Evolutionary conservation across 1,284 basidiomycete species (phyloP), one percentile per base, ranked within the genome.

Genomic region (Boletellus sp.): DNA sequence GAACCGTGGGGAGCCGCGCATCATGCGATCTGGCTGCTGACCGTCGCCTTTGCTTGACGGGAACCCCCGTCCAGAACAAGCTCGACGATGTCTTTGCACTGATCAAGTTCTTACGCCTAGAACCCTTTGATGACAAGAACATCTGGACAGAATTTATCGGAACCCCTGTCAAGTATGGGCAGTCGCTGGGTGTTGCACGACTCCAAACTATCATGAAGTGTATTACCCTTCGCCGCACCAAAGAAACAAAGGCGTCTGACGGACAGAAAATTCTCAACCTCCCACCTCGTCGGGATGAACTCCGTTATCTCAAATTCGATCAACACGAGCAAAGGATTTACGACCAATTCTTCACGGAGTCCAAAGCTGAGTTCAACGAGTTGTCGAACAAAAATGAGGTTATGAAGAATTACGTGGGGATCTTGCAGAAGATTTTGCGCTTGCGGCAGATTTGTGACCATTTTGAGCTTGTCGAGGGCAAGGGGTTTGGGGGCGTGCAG

Each of bases 31-130:
- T 99, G 42, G 82, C 91, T 67, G 93, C 96, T 3, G 91, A 97
- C 65, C 86, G 97, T 49, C 85, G 97, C 19, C 76, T 98, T 41
- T 97, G 93, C 65, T 77, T 99, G 37, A 97, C 96, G 10, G 97
- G 97, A 55, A 99, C 97, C 8, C 97, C 97, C 0, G 93, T 99
- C 40, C 97, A 99, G 74, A 99, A 99, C 78, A 95, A 95, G 67
- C 82, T 99, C 52, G 96, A 99, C 71, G 97, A 99, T 65, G 88
- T 99, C 44, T 99, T 89, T 71, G 94, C 97, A 1, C 78, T 99
- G 51, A 86, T 99, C 78, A 95, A 94, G 70, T 99, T 99, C 74
- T 75, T 99, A 44, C 90, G 95, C 8, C 72, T 99, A 51, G 81
- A 86, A 37, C 97, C 97, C 0, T 89, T 99, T 61, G 90, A 96